Evolutionary conservation across 352 stramenopile species (phyloP).

Genomic region (Globisporangium cystogenes): DNA sequence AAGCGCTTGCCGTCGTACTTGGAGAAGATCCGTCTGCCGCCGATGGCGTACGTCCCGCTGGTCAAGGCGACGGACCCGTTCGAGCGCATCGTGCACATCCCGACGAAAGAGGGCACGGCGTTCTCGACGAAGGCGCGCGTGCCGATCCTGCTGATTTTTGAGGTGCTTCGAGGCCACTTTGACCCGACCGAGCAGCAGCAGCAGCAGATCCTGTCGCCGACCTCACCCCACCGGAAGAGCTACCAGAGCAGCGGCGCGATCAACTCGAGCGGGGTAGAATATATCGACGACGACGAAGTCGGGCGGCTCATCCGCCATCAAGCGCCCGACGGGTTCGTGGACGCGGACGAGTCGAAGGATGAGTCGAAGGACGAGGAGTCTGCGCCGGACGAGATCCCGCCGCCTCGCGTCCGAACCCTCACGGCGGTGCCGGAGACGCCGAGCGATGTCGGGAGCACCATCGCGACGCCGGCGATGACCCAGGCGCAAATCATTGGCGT

Average conservation of each 20-base stretch:
- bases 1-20: slow-evolving; percentile 72
- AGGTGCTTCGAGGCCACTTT: slow-evolving; percentile 78
- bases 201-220: slow-evolving; percentile 45
- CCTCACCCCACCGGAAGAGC: slow-evolving; percentile 42
- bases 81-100: slow-evolving; percentile 82
- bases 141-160: slow-evolving; percentile 85
- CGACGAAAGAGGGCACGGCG: slow-evolving; percentile 79
- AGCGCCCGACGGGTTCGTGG: slow-evolving; percentile 44
- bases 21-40: slow-evolving; percentile 76
- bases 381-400: neutral
- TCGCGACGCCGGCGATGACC: slow-evolving; percentile 46
- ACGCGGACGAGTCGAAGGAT: slow-evolving; percentile 30
- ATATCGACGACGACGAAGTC: slow-evolving; percentile 79
- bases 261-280: slow-evolving; percentile 49
- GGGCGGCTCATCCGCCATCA: slow-evolving; percentile 65
- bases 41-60: slow-evolving; percentile 85
- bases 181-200: slow-evolving; percentile 30
- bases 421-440: slow-evolving; percentile 58
- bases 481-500: slow-evolving; percentile 22
- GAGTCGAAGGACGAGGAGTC: slow-evolving; percentile 16
- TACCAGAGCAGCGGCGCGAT: slow-evolving; percentile 27
- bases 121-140: slow-evolving; percentile 87
- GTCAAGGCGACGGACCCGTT: slow-evolving; percentile 87
- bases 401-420: slow-evolving; percentile 5
- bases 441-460: slow-evolving; percentile 41